A percentile compares a stretch with the other conserved stretches of the same genome.
These are phyloP conservation scores for Fagus sylvatica DNA, from an alignment of 306 rosid genomes.

Conservation along the genomic window DNA sequence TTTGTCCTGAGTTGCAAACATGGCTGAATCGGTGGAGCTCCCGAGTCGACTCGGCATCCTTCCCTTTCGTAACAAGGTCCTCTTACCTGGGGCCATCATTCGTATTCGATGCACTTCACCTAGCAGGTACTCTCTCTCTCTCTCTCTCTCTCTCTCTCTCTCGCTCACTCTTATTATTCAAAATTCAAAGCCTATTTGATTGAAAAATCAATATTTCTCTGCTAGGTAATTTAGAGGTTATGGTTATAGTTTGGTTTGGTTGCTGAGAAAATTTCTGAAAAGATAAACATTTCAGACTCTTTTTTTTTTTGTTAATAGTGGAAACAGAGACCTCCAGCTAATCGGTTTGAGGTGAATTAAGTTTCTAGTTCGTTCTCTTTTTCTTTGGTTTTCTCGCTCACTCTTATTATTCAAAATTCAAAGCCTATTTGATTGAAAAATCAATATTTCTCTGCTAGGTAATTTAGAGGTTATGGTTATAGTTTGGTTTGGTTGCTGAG, in stretches of 20 bases:
- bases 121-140: slow-evolving; percentile 55
- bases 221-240: not conserved
- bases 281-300: not conserved
- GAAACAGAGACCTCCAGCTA: not conserved
- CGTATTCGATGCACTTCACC: slow-evolving; percentile 98
- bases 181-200: not conserved
- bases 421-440: not conserved
- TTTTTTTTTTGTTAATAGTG: not conserved
- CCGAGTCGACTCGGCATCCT: slow-evolving; percentile 95
- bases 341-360: too few species aligned
- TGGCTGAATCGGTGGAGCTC: slow-evolving; percentile 90
- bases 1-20: slow-evolving; percentile 33
- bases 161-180: not conserved
- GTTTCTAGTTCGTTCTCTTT: too few species aligned
- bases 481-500: not conserved
- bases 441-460: not conserved
- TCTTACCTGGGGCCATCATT: slow-evolving; percentile 91
- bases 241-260: not conserved
- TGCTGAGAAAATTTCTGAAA: not conserved
- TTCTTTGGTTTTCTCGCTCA: not conserved
- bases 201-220: not conserved
- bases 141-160: not conserved
- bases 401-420: not conserved
- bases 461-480: not conserved
- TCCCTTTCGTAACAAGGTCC: slow-evolving; percentile 97